Evolutionary conservation across 2,329 filamentous ascomycete genomes (phyloP).

Genomic region (Ceratocystis papillata): DNA sequence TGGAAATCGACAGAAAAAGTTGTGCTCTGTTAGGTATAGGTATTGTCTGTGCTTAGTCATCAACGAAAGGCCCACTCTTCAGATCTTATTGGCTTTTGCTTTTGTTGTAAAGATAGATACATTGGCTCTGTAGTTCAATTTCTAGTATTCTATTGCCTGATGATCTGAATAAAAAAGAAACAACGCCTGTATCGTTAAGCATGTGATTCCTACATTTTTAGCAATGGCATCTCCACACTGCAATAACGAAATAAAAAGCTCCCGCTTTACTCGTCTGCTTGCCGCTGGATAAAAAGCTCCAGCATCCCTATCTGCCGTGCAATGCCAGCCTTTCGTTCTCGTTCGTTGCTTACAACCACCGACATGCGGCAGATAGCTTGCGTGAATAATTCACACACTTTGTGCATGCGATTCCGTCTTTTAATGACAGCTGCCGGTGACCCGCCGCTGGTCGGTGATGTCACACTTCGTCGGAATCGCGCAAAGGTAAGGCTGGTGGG

Average conservation of each 20-base stretch:
- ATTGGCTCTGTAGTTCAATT: not conserved
- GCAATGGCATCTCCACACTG: not conserved
- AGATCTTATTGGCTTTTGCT: no score
- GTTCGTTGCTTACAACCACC: slow-evolving; percentile 40
- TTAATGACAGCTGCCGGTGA: slow-evolving; percentile 33
- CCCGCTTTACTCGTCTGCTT: not conserved
- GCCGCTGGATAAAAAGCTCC: slow-evolving; percentile 50
- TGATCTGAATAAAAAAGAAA: not conserved
- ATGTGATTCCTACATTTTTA: slow-evolving; percentile 2
- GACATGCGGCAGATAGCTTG: slow-evolving; percentile 48
- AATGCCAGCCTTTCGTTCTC: slow-evolving; percentile 42
- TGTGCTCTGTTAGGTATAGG: no score
- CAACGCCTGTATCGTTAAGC: not conserved
- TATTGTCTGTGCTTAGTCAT: no score
- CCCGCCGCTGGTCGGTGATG: slow-evolving; percentile 23
- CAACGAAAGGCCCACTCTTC: no score
- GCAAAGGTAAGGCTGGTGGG: slow-evolving; percentile 34
- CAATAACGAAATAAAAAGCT: not conserved
- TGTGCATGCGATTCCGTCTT: slow-evolving; percentile 48
- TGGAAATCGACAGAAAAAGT: no score
- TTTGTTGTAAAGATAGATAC: not conserved
- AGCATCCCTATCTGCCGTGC: slow-evolving; percentile 57
- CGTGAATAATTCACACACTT: slow-evolving; percentile 56
- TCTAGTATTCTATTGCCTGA: not conserved
- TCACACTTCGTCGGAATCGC: slow-evolving; percentile 35